Evolutionary conservation across 2,329 filamentous ascomycete genomes (phyloP), one percentile per base, ranked within the genome.

Genomic region (Ophiostoma sp.): DNA sequence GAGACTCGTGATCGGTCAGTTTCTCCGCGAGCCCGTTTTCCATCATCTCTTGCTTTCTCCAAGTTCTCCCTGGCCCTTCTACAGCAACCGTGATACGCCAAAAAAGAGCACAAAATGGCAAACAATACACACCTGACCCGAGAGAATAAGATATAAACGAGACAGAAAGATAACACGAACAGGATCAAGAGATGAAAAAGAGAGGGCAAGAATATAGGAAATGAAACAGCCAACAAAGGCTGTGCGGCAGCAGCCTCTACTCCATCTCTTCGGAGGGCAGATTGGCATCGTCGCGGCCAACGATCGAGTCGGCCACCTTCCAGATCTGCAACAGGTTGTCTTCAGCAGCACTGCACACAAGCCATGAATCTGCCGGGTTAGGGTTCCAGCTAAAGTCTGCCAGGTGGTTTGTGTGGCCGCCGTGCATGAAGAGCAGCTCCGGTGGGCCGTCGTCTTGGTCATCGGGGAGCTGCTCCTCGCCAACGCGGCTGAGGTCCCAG

Each of bases 391-490:
- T 94, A 76, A 99, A 99, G 79, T 99, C 96, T 47, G 92, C 93
- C 71, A 99, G 87, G 73, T 96, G 90, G 79, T 97, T 97, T 11
- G 95, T 99, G 81, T 99, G 96, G 44, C 95, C 95, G 70, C 95
- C 95, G 75, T 99, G 95, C 93, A 99, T 98, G 80, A 99, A 99
- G 1, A 99, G 82, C 90, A 99, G 83, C 79, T 99, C 95, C 66
- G 95, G 94, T 1, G 93, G 91, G 0, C 95, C 95, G 76, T 99
- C 95, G 74, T 98, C 94, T 65, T 90, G 89, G 78, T 99, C 95
- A 73, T 99, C 96, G 2, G 93, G 92, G 11, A 91, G 89, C 79
- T 98, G 95, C 80, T 99, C 95, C 75, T 96, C 92, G 64, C 96
- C 95, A 62, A 96, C 90, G 68, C 90, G 87, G 74, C 92, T 93